These are phyloP conservation scores for Aureobasidium sp. DNA, from an alignment of 2,329 filamentous ascomycete species.

Conservation along the genomic window DNA sequence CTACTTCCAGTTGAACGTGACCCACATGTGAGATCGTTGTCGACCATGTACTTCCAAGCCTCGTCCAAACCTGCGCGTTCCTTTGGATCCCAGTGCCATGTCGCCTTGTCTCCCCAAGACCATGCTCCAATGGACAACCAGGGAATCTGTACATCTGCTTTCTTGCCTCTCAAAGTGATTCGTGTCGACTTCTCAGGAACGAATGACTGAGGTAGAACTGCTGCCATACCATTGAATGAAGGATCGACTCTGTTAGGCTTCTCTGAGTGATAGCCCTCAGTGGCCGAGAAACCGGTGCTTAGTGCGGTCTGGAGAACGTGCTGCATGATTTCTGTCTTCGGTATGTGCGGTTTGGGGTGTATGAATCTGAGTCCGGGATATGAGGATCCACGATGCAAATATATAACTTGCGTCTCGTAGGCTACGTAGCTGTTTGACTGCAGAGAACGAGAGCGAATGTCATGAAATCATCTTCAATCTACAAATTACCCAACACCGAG, in stretches of 20 bases:
- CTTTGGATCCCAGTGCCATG: constrained; percentile 29
- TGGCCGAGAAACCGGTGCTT: constrained; percentile 20
- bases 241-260: constrained; percentile 21
- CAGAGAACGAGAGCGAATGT: not conserved
- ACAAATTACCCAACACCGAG: not conserved
- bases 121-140: constrained; percentile 23
- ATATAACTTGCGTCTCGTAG: not conserved
- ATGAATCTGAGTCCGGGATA: too few relatives aligned
- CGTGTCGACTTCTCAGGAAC: constrained; percentile 15
- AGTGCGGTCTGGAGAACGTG: constrained; percentile 24
- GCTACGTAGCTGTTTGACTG: not conserved
- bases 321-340: constrained; percentile 20
- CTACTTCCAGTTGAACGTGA: not conserved
- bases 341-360: not conserved
- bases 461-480: not conserved
- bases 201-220: constrained; percentile 18
- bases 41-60: constrained; percentile 34
- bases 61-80: constrained; percentile 31
- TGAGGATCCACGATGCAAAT: not conserved
- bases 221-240: constrained; percentile 18
- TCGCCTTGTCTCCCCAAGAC: constrained; percentile 24
- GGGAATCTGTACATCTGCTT: constrained; percentile 20
- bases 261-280: constrained; percentile 21
- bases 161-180: constrained; percentile 20
- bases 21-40: constrained; percentile 30